Evolutionary conservation across 805 yeast species (phyloP), one percentile per base, ranked within the genome.

Genomic region (Lipomyces kockii): DNA sequence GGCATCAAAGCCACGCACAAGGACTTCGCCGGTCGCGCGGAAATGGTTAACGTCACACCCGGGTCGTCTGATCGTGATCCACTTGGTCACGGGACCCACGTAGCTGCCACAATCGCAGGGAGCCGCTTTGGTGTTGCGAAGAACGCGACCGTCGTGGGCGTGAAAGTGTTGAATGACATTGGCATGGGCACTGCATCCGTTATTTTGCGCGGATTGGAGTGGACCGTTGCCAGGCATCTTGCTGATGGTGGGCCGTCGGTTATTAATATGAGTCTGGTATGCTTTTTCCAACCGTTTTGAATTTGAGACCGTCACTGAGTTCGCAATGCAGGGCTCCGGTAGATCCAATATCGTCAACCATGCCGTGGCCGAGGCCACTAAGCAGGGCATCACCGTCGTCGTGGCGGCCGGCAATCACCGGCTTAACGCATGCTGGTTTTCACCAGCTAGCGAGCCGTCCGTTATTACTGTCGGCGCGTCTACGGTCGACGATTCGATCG

Each of bases 351-450:
- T 97, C 9, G 85, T 94, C 73, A 97, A 93, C 77, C 74, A 87
- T 78, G 97, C 97, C 65, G 97, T 91, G 58, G 87, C 90, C 73
- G 96, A 97, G 57, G 97, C 97, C 49, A 92, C 90, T 60, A 84
- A 86, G 70, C 90, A 92, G 39, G 98, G 97, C 74, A 80, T 94
- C 67, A 95, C 91, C 78, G 89, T 94, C 78, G 89, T 94, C 78
- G 97, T 91, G 71, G 98, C 98, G 60, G 97, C 98, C 39, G 98
- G 98, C 81, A 93, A 94, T 79, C 97, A 90, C 11, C 89, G 90
- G 78, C 90, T 88, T 74, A 96, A 93, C 78, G 97, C 98, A 65
- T 94, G 98, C 84, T 85, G 87, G 78, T 86, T 87, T 63, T 92
- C 97, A 4, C 98, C 98, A 62, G 97, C 98, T 58, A 84, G 94